Evolutionary conservation across 2,329 filamentous ascomycete genomes (phyloP).

Genomic region (Fusarium sp.): DNA sequence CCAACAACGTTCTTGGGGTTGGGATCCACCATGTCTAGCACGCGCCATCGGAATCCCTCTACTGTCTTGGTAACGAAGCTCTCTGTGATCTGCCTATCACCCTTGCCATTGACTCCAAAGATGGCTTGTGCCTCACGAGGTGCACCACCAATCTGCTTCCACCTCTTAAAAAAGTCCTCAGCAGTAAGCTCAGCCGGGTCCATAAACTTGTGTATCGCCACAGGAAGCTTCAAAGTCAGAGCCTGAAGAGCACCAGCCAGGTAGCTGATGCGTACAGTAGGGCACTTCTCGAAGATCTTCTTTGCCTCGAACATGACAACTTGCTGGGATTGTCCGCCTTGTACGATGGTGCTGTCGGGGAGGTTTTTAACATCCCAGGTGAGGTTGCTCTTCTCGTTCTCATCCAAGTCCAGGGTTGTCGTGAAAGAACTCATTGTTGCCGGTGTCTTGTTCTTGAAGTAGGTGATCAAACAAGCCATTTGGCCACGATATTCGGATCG

Average conservation of each 20-base stretch:
- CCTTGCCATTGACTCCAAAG: slow-evolving; percentile 73
- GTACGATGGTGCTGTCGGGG: slow-evolving; percentile 82
- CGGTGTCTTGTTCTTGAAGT: slow-evolving; percentile 94
- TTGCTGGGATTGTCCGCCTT: slow-evolving; percentile 86
- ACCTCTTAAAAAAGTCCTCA: slow-evolving; percentile 98
- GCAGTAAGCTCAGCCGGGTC: slow-evolving; percentile 85
- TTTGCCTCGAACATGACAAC: slow-evolving; percentile 95
- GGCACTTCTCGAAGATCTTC: slow-evolving; percentile 82
- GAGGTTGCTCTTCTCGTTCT: slow-evolving; percentile 72
- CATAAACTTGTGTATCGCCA: slow-evolving; percentile 96
- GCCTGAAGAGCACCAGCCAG: slow-evolving; percentile 93
- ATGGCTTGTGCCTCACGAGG: slow-evolving; percentile 90
- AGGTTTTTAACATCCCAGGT: slow-evolving; percentile 90
- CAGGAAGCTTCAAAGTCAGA: slow-evolving; percentile 88
- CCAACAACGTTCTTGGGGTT: slow-evolving; percentile 96
- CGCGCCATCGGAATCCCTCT: slow-evolving; percentile 88
- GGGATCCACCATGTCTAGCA: slow-evolving; percentile 87
- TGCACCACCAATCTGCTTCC: slow-evolving; percentile 95
- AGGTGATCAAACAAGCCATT: slow-evolving; percentile 93
- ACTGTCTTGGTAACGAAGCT: slow-evolving; percentile 78
- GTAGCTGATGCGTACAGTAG: slow-evolving; percentile 94
- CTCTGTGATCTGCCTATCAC: slow-evolving; percentile 73
- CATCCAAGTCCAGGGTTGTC: slow-evolving; percentile 88
- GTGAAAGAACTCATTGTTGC: slow-evolving; percentile 90
- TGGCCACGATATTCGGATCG: slow-evolving; percentile 96